phyloP scores from a whole-genome alignment of 306 rosid species.

The Elaeagnus macrophylla region DNA sequence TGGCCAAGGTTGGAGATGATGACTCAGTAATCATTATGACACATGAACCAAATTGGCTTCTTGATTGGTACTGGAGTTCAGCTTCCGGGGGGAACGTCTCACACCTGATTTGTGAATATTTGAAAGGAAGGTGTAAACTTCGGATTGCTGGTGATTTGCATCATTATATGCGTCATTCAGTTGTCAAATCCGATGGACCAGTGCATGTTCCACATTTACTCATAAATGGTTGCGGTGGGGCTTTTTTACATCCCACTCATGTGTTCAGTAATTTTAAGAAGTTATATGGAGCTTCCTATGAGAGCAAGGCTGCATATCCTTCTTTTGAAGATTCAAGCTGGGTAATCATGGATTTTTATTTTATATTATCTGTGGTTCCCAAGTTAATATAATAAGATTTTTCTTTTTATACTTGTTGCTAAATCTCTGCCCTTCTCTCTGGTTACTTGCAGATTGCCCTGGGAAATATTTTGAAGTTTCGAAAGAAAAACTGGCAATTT shows the following conservation, averaged over 20 bases:
- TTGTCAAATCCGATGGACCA: constrained; percentile 64
- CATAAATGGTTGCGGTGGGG: constrained; percentile 98
- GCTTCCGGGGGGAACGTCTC: constrained; percentile 82
- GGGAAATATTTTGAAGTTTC: constrained; percentile 85
- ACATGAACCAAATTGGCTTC: constrained; percentile 91
- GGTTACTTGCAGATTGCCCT: constrained; percentile 62
- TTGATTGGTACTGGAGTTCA: constrained; percentile 87
- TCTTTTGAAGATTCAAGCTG: constrained; percentile 89
- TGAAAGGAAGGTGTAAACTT: constrained; percentile 90
- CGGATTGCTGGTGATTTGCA: constrained; percentile 98
- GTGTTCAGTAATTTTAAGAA: constrained; percentile 68
- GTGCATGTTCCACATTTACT: constrained; percentile 70
- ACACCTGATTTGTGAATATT: constrained; percentile 69
- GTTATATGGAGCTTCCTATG: constrained; percentile 53
- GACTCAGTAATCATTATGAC: constrained; percentile 86
- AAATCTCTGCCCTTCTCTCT: constrained; percentile 16
- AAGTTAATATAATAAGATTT: no score
- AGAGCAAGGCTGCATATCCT: constrained; percentile 92
- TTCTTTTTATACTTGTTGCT: constrained; percentile 11
- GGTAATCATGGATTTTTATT: constrained; percentile 33
- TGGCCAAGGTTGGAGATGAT: constrained; percentile 55
- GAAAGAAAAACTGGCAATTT: constrained; percentile 99
- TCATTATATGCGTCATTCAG: constrained; percentile 98
- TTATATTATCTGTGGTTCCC: not conserved
- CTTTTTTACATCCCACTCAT: constrained; percentile 97